These are phyloP conservation scores for Agaricales sp. DNA, from an alignment of 1,284 basidiomycete genomes.

Conservation along the genomic window DNA sequence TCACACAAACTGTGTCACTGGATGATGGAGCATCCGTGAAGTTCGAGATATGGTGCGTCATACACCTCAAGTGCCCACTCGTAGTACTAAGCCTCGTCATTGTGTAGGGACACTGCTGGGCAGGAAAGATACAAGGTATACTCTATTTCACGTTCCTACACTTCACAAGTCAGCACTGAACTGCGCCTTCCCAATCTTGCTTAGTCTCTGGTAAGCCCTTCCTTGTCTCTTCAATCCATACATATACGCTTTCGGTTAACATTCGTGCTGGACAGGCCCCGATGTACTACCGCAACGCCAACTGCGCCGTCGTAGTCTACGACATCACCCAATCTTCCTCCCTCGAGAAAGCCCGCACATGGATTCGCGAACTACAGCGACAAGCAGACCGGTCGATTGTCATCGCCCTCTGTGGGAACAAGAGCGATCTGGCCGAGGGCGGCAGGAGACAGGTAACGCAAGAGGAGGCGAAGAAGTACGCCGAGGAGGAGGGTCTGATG, in stretches of 20 bases:
- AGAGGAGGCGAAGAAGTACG: conserved; percentile 88
- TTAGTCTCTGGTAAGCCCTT: conserved; percentile 51
- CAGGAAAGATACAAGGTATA: conserved; percentile 85
- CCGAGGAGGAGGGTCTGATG: conserved; percentile 90
- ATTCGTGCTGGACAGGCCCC: conserved; percentile 49
- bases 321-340: conserved; percentile 82
- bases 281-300: conserved; percentile 89
- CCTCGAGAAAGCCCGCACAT: conserved; percentile 92
- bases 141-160: conserved; percentile 17
- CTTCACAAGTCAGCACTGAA: conserved; percentile 9
- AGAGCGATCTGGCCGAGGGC: conserved; percentile 70
- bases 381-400: conserved; percentile 96
- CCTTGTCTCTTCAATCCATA: conserved; percentile 8
- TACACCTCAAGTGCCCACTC: conserved; percentile 1
- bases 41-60: conserved; percentile 88
- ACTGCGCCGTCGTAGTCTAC: conserved; percentile 82
- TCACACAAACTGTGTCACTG: conserved; percentile 90
- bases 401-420: conserved; percentile 95
- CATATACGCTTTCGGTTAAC: conserved; percentile 3
- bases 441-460: conserved; percentile 73
- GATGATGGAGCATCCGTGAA: conserved; percentile 89
- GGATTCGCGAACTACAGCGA: conserved; percentile 94
- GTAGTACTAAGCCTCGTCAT: conserved; percentile 4
- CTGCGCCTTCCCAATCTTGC: conserved; percentile 9
- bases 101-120: conserved; percentile 77